Conservation (phyloP, 2,329 filamentous ascomycete genomes). For the Alternaria sp. region DNA sequence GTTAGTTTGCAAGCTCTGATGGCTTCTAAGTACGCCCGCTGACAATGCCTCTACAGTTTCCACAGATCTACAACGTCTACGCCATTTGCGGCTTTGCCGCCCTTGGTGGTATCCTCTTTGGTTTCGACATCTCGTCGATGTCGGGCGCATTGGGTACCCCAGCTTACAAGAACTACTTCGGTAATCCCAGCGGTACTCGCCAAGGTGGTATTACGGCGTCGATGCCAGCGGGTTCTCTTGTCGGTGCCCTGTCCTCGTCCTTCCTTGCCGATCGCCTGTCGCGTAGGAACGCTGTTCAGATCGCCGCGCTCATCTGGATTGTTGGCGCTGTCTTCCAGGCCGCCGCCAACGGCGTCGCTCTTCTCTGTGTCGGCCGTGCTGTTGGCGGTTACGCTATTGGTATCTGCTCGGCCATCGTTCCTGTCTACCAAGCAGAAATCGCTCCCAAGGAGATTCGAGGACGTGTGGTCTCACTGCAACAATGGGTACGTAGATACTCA, state of each 20-base stretch:
- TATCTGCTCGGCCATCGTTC: slow-evolving; percentile 89
- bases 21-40: background rate
- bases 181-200: slow-evolving; percentile 42
- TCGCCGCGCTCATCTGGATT: slow-evolving; percentile 58
- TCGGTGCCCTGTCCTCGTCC: slow-evolving; percentile 57
- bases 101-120: slow-evolving; percentile 58
- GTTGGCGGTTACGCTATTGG: slow-evolving; percentile 88
- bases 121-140: slow-evolving; percentile 54
- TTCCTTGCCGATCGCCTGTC: slow-evolving; percentile 59
- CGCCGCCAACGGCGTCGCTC: slow-evolving; percentile 50
- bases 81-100: slow-evolving; percentile 67
- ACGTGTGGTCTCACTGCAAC: slow-evolving; percentile 69
- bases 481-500: background rate
- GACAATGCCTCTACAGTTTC: slow-evolving; percentile 33
- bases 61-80: slow-evolving; percentile 54
- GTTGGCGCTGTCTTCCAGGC: slow-evolving; percentile 55
- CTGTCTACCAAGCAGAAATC: slow-evolving; percentile 93
- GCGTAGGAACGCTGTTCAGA: slow-evolving; percentile 55
- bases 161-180: slow-evolving; percentile 51
- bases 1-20: slow-evolving; percentile 13
- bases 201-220: slow-evolving; percentile 57
- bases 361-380: slow-evolving; percentile 67
- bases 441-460: slow-evolving; percentile 58
- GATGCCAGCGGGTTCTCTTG: slow-evolving; percentile 61
- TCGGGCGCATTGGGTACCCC: slow-evolving; percentile 50